Base-by-base conservation (phyloP, 148 eudicot species). In the Dianthus caryophyllus region DNA sequence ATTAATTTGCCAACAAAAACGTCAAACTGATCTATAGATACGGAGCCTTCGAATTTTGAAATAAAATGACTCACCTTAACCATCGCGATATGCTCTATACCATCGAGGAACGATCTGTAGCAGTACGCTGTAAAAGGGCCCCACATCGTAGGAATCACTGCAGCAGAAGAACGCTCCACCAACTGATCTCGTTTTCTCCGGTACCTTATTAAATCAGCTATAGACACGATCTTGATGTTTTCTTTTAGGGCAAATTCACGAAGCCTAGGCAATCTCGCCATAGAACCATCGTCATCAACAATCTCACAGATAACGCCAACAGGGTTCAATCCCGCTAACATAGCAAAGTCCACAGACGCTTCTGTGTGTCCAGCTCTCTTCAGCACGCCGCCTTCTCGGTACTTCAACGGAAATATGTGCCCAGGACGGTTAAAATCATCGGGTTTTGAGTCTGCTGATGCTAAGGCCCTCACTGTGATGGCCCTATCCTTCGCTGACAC, bases 361-460 rank as follows among this genome's bases (percentile, higher is more conserved):
- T 91, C 96, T 20, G 97, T 91, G 78, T 91, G 97, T 31, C 97
- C 97, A 15, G 97, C 97, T 82, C 96, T 86, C 80, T 91, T 91
- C 49, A 91, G 71, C 58, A 91, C 97, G 64, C 97, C 97, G 22
- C 97, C 97, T 41, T 86, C 97, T 75, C 90, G 84, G 44, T 91
- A 91, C 70, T 86, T 91, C 71, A 91, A 66, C 11, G 97, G 97
- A 65, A 88, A 91, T 63, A 91, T 91, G 81, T 91, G 97, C n/a
- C 97, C 97, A 22, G 97, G 97, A 14, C 97, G 96, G 66, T 91
- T 91, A 58, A 91, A 86, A 80, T 91, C 96, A 78, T 73, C 83
- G 7, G 97, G 92, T 67, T 73, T 82, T 47, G 97, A 91, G 77
- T 91, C 85, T 64, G 73, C 77, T 25, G 90, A 86, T 50, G 97